Conservation (phyloP, 2,329 filamentous ascomycete genomes). For the Aaosphaeria pasadenensis region DNA sequence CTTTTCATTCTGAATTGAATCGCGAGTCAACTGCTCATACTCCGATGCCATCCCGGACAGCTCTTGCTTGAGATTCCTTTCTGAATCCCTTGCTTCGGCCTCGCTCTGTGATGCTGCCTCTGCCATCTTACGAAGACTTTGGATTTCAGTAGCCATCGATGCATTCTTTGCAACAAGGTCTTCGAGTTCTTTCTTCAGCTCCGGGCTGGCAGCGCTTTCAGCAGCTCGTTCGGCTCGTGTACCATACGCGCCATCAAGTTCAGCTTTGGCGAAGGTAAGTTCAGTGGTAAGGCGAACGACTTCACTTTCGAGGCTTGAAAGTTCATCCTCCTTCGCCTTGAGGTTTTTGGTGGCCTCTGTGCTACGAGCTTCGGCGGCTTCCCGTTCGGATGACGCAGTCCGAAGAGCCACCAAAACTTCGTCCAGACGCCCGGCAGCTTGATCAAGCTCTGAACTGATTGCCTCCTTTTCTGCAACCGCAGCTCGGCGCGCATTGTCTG, state of each 20-base stretch:
- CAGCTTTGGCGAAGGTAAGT: constrained; percentile 84
- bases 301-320: constrained; percentile 55
- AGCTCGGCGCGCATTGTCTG: constrained; percentile 19
- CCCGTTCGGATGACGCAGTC: constrained; percentile 24
- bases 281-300: constrained; percentile 68
- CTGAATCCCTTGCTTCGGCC: constrained; percentile 34
- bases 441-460: constrained; percentile 25
- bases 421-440: constrained; percentile 30
- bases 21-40: constrained; percentile 68
- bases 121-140: constrained; percentile 39
- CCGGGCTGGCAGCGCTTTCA: constrained; percentile 57
- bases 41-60: constrained; percentile 66
- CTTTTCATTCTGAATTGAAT: constrained; percentile 68
- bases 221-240: constrained; percentile 66
- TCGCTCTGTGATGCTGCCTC: constrained; percentile 35
- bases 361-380: constrained; percentile 29
- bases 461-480: constrained; percentile 30
- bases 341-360: constrained; percentile 25
- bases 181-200: constrained; percentile 59
- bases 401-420: constrained; percentile 22
- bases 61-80: constrained; percentile 58
- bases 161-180: constrained; percentile 48
- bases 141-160: constrained; percentile 42
- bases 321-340: constrained; percentile 33
- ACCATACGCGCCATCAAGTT: constrained; percentile 93